Percentiles rank a stretch among this genome's conserved stretches.
These are phyloP conservation scores for Boletus tylopilopsis DNA, from an alignment of 768 basidiomycete genomes.

Conservation along the genomic window DNA sequence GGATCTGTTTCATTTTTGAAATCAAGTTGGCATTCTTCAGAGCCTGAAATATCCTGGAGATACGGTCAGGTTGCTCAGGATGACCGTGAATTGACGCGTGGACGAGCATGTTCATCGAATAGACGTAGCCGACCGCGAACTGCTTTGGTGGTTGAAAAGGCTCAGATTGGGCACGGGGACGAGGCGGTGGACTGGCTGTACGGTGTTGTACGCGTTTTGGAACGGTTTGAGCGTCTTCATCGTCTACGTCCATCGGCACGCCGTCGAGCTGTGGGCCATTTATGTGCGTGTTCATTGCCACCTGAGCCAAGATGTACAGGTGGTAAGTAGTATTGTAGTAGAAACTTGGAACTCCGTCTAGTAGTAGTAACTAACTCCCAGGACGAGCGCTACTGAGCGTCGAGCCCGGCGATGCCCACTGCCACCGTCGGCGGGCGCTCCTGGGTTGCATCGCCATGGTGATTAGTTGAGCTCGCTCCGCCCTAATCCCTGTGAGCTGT, in stretches of 20 bases:
- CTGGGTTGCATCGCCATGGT: background rate
- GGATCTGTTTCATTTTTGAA: conserved; percentile 71
- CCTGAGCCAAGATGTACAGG: background rate
- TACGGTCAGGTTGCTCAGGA: conserved; percentile 76
- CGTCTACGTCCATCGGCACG: conserved; percentile 29
- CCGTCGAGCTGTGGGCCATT: conserved; percentile 19
- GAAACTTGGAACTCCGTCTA: conserved; percentile 20
- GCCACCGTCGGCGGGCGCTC: background rate
- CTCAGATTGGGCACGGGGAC: conserved; percentile 28
- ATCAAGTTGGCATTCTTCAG: conserved; percentile 59
- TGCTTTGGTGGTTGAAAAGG: conserved; percentile 24
- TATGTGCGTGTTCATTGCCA: conserved; percentile 6
- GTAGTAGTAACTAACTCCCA: background rate
- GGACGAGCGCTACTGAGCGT: too few species aligned
- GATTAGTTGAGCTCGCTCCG: background rate
- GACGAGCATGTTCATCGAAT: conserved; percentile 80
- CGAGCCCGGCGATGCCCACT: background rate
- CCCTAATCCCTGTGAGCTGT: background rate
- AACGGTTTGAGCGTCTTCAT: conserved; percentile 6
- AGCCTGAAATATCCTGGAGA: conserved; percentile 66
- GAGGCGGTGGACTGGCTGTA: conserved; percentile 17
- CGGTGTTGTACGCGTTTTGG: conserved; percentile 10
- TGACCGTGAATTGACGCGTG: conserved; percentile 71
- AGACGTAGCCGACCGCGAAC: conserved; percentile 75
- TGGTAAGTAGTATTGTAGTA: background rate